Evolutionary conservation across 2,329 filamentous ascomycete species (phyloP), one percentile per base, ranked within the genome.

Genomic region (Aaosphaeria pasadenensis): DNA sequence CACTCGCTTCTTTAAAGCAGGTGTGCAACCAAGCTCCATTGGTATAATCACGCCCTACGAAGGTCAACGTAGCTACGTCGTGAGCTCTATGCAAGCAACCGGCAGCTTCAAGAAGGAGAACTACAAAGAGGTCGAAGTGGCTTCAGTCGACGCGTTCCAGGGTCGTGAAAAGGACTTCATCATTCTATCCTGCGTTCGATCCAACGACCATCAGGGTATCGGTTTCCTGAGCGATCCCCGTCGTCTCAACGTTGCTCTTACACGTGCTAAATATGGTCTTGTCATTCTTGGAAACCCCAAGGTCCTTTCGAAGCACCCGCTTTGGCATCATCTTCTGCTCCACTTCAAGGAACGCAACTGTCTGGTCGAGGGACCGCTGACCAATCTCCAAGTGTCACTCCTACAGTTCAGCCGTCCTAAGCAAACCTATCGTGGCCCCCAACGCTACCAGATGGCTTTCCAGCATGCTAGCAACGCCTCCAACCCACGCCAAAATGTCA

Each of bases 161-260:
- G 94, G 94, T 45, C 88, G 94, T 77, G 94, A 99, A 74, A 99
- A 99, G 76, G 94, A 99, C 67, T 99, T 96, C 64, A 99, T 99
- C 63, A 91, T 99, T 36, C 79, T 99, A 31, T 97, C 94, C 52
- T 99, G 94, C 66, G 94, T 99, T 44, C 89, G 94, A 67, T 97
- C 92, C 67, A 99, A 99, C 69, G 94, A 99, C 63, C 95, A 97
- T 70, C 94, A 99, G 71, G 94, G 94, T 57, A 99, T 99, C 62
- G 94, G 94, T 74, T 99, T 99, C 83, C 78, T 99, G 77, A 97
- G 91, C 51, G 94, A 99, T 61, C 94, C 94, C 45, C 89, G 94
- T 57, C 92, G 94, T 79, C 84, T 99, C 63, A 99, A 99, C 66
- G 94, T 99, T 24, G 94, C 92, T 36, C 81, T 99, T 57, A 99